Conservation (phyloP, 2,329 filamentous ascomycete genomes). For the Teratosphaeria viscida region DNA sequence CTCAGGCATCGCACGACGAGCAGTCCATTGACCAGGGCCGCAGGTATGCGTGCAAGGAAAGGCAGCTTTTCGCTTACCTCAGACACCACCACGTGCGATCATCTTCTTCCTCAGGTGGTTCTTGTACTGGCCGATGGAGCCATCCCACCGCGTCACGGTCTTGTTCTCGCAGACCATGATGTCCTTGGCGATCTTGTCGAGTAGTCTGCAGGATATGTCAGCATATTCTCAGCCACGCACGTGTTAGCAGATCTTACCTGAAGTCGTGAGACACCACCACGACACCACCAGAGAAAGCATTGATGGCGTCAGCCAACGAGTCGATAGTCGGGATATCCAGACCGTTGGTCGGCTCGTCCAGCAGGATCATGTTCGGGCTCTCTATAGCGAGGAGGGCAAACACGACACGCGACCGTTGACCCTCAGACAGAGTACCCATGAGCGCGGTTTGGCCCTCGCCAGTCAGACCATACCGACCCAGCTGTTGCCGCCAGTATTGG, state of each 20-base stretch:
- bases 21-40: background rate
- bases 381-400: constrained; percentile 95
- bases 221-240: constrained; percentile 8
- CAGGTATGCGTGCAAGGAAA: background rate
- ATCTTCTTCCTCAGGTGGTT: constrained; percentile 99
- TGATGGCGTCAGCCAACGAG: constrained; percentile 93
- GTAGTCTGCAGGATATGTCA: constrained; percentile 54
- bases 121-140: constrained; percentile 91
- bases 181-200: constrained; percentile 99
- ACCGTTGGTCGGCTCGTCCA: constrained; percentile 99
- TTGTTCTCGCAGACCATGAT: constrained; percentile 99
- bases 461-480: constrained; percentile 84
- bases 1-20: background rate
- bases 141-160: constrained; percentile 82
- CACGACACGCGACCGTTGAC: constrained; percentile 95
- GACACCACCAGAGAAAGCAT: constrained; percentile 90
- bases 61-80: background rate
- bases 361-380: constrained; percentile 88
- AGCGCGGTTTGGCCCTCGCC: constrained; percentile 92
- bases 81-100: constrained; percentile 71
- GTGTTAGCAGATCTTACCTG: constrained; percentile 50
- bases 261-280: constrained; percentile 99
- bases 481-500: constrained; percentile 98
- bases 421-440: constrained; percentile 96
- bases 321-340: constrained; percentile 98